A percentile compares a stretch with the other conserved stretches of the same genome.
Evolutionary conservation across 1,139 yeast genomes (phyloP).

Genomic region (Kluyveromyces marxianus): DNA sequence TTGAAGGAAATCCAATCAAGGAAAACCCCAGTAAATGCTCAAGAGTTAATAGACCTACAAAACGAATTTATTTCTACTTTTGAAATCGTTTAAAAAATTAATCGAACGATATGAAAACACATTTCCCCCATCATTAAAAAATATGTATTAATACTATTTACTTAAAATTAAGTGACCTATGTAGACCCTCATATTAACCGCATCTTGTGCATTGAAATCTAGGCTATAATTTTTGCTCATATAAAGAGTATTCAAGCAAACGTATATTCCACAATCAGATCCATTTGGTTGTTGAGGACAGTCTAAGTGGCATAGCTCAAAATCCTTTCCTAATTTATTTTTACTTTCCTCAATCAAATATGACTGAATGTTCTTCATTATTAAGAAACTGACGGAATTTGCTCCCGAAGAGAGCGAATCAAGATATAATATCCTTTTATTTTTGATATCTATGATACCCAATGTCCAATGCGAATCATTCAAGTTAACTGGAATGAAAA

Average conservation of each 20-base stretch:
- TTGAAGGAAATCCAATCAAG: slow-evolving; percentile 10
- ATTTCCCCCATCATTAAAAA: not conserved
- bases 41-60: slow-evolving; percentile 18
- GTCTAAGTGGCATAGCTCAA: slow-evolving; percentile 33
- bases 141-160: slow-evolving; percentile 6
- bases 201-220: slow-evolving; percentile 60
- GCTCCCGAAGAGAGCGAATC: slow-evolving; percentile 55
- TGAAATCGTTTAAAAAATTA: not conserved
- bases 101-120: not conserved
- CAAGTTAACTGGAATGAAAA: slow-evolving; percentile 79
- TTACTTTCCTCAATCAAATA: slow-evolving; percentile 57
- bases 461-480: slow-evolving; percentile 89
- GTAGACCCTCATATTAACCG: slow-evolving; percentile 57
- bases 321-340: slow-evolving; percentile 32
- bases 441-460: slow-evolving; percentile 62
- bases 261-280: slow-evolving; percentile 90
- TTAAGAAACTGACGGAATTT: slow-evolving; percentile 49
- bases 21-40: slow-evolving; percentile 6
- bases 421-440: slow-evolving; percentile 54
- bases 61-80: slow-evolving; percentile 16
- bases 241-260: slow-evolving; percentile 70
- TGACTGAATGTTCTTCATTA: slow-evolving; percentile 46
- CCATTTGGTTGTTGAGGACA: slow-evolving; percentile 90
- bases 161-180: slow-evolving; percentile 41
- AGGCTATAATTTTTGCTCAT: slow-evolving; percentile 43